These are phyloP conservation scores for Hypoxylon sp. DNA, from an alignment of 2,329 filamentous ascomycete genomes.

Conservation along the genomic window DNA sequence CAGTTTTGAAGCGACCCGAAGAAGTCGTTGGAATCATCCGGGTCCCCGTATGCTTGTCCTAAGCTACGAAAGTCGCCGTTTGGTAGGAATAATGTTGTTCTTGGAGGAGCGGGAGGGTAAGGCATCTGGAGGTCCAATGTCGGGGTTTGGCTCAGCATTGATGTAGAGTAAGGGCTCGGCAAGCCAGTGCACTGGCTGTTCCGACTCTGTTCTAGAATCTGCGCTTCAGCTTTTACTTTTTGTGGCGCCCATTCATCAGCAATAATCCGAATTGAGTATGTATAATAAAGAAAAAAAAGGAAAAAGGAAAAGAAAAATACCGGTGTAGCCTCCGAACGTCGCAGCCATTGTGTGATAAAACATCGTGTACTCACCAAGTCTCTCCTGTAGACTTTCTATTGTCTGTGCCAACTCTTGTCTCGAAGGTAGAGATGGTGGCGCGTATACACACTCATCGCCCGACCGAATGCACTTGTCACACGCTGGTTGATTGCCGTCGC, in stretches of 20 bases:
- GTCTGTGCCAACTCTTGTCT: constrained; percentile 48
- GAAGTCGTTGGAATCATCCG: neutral
- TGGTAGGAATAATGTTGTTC: constrained; percentile 5
- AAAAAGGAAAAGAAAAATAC: neutral
- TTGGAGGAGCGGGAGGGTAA: neutral
- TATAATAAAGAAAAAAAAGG: neutral
- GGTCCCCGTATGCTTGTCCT: constrained; percentile 7
- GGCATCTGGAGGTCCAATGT: constrained; percentile 6
- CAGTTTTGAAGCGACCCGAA: constrained; percentile 2
- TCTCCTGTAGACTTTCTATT: constrained; percentile 48
- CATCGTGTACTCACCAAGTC: constrained; percentile 42
- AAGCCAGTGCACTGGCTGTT: constrained; percentile 3
- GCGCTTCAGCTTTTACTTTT: constrained; percentile 11
- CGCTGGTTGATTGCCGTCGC: constrained; percentile 45
- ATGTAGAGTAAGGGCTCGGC: constrained; percentile 3
- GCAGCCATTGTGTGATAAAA: neutral
- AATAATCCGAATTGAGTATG: neutral
- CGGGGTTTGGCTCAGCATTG: constrained; percentile 1
- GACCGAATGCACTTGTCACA: constrained; percentile 49
- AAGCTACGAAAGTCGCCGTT: constrained; percentile 3
- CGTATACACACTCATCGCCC: constrained; percentile 48
- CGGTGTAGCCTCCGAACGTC: neutral
- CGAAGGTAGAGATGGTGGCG: constrained; percentile 47
- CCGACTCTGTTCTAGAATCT: constrained; percentile 8
- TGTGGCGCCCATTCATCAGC: constrained; percentile 13